Conservation (phyloP, 83 land plant genomes). For the Picea engelmannii region DNA sequence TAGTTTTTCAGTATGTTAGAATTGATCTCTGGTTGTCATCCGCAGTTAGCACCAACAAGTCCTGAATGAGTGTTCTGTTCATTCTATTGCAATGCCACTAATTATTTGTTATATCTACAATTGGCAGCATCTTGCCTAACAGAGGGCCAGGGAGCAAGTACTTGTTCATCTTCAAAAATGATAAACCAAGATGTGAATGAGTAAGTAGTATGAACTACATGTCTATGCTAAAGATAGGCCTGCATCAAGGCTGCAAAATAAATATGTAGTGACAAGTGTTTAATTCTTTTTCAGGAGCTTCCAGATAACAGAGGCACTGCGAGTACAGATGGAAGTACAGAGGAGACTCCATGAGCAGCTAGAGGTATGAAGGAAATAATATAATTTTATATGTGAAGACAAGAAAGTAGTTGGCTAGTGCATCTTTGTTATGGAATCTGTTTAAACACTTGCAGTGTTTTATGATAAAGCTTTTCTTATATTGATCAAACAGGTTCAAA, state of each 20-base stretch:
- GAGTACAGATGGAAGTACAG: constrained; percentile 78
- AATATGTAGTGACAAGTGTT: not conserved
- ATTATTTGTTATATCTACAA: no score
- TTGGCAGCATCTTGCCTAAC: constrained; percentile 45
- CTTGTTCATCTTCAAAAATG: constrained; percentile 44
- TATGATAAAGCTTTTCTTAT: not conserved
- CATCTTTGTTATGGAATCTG: not conserved
- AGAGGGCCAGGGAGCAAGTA: constrained; percentile 45
- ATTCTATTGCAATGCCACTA: no score
- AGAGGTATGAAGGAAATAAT: constrained; percentile 43
- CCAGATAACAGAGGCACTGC: constrained; percentile 76
- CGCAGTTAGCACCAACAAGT: no score
- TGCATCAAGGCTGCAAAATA: not conserved
- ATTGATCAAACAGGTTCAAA: constrained; percentile 57
- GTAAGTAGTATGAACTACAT: constrained; percentile 22
- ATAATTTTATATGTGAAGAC: not conserved
- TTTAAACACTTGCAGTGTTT: not conserved
- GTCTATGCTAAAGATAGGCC: not conserved
- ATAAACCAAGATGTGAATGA: constrained; percentile 56
- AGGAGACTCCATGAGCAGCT: constrained; percentile 73
- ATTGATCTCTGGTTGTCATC: no score
- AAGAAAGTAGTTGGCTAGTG: not conserved
- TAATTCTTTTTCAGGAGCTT: constrained; percentile 37
- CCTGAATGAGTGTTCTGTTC: no score
- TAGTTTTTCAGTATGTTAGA: no score